A percentile compares a stretch with the other conserved stretches of the same genome.
Evolutionary conservation across 2,329 filamentous ascomycete genomes (phyloP).

Genomic region (Colletotrichum limetticola): DNA sequence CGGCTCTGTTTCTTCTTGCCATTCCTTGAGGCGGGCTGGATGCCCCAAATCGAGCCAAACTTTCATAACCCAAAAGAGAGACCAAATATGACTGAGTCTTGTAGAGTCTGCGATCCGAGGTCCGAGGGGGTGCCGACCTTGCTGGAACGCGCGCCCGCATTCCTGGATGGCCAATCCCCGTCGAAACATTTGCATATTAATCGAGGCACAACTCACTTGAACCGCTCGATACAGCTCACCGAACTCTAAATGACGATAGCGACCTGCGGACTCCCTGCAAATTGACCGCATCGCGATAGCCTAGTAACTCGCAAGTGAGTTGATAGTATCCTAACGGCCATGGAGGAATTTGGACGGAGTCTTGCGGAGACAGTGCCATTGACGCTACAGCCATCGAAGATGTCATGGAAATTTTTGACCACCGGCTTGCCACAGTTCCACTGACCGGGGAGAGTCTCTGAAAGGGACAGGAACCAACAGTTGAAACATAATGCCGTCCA

Average conservation of each 20-base stretch:
- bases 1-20: background rate
- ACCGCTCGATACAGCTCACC: slow-evolving; percentile 9
- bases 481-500: slow-evolving; percentile 25
- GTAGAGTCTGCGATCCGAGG: background rate
- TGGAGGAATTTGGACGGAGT: slow-evolving; percentile 9
- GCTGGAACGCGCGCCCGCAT: slow-evolving; percentile 17
- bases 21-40: background rate
- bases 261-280: background rate
- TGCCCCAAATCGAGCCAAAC: background rate
- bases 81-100: background rate
- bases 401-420: background rate
- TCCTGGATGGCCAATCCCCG: slow-evolving; percentile 22
- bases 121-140: background rate
- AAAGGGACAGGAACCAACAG: slow-evolving; percentile 1
- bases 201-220: slow-evolving; percentile 21
- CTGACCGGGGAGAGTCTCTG: slow-evolving; percentile 1
- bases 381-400: background rate
- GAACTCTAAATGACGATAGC: slow-evolving; percentile 13
- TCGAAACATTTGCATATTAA: slow-evolving; percentile 15
- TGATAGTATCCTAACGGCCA: background rate
- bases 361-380: background rate
- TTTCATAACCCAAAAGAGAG: background rate
- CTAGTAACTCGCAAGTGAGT: background rate
- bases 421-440: slow-evolving; percentile 5
- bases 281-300: background rate